Base-by-base conservation (phyloP, 1,139 yeast genomes). In the Pichia sp. region DNA sequence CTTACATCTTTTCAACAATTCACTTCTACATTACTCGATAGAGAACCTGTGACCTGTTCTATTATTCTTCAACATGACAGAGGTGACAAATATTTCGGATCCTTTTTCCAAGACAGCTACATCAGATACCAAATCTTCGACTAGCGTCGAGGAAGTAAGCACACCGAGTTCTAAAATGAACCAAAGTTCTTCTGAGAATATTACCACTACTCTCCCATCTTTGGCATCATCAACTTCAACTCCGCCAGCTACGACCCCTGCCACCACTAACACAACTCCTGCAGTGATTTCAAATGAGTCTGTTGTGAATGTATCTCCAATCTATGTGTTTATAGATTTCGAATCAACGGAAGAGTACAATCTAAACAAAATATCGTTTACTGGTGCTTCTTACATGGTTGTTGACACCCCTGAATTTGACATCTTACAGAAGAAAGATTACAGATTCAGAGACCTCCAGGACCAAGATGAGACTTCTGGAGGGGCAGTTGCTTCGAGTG, bases 281-380 rank as follows among this genome's bases (percentile, higher is more conserved):
- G 39, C 46, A 4, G 36, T 43, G 18, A 30, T 34, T 34, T 18
- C 37, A 7, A 34, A n/a, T n/a, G 37, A 34, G 18, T 34, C 37
- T n/a, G 37, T 16, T 7, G 18, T 16, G 9, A 31, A 9, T 22
- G 9, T 23, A 10, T 22, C 52, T 8, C 44, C 52, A 12, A n/a
- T 34, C 16, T 49, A 44, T 44, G 22, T 52, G 12, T 34, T 49
- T 5, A 18, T 52, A 1, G 44, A 49, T 28, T 43, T 52, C 8
- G 3, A 36, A 12, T 48, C 55, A 9, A 25, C 30, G 13, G 41
- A 44, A 39, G 48, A 34, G 7, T 21, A 40, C 5, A 45, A 48
- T 30, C 28, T 40, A n/a, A 53, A 53, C 39, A 36, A 39, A 16
- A 41, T 50, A 9, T 47, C 46, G 9, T 48, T 53, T 18, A 19